Base-by-base conservation (phyloP, 805 yeast species). In the Saccharomyces eubayanus region DNA sequence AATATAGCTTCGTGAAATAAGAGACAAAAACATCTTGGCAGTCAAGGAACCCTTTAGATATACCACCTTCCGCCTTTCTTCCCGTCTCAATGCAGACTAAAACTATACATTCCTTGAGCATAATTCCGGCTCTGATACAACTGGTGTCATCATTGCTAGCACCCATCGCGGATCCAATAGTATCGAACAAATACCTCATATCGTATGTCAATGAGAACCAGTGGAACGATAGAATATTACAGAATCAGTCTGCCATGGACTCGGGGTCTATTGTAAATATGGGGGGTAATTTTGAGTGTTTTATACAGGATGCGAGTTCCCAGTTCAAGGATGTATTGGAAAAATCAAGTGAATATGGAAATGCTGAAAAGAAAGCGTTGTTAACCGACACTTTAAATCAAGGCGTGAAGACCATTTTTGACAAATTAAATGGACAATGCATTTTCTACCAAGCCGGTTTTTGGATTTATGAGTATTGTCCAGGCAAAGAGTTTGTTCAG, bases 381-480 rank as follows among this genome's bases (percentile, higher is more conserved):
- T 48, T 62, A 3, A 52, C 56, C 14, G 45, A 56, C 28, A 64
- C 60, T 14, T 46, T 67, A 31, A 40, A 55, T 14, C 46, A 47
- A 30, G 63, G 66, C 28, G 53, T 61, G 3, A 51, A 59, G 1
- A 55, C 65, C 2, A 55, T 65, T 6, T 47, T 61, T 2, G 43
- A 54, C 1, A 47, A 51, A 3, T 47, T 63, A 16, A 51, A 54
- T 16, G 59, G 51, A 12, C 28, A 55, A 20, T 72, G 76, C 51
- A 43, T 71, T 1, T 43, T 56, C 20, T 64, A 60, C 48, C 48
- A 54, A 2, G 64, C 73, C 40, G 77, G 75, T n/a, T 82, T 79
- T 62, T 82, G 85, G 84, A 75, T 77, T 11, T 80, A 77, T 57
- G 76, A 73, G 3, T 75, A 74, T 51, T 80, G 85, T 60, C 74